phyloP scores from a whole-genome alignment of 768 basidiomycete species.

The Multifurca ochricompacta region DNA sequence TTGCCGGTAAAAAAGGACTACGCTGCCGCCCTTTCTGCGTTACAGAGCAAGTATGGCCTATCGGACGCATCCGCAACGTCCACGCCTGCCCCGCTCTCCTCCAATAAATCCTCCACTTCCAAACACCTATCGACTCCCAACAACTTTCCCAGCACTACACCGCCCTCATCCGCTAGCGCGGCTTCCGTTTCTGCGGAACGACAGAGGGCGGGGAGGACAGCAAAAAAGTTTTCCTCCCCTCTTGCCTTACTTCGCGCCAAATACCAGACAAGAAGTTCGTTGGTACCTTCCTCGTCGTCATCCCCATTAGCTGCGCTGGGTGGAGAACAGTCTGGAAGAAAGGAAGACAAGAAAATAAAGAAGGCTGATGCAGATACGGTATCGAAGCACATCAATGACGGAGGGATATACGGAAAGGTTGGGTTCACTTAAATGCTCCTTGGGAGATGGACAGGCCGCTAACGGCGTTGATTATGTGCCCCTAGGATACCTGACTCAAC shows the following conservation, averaged over 20 bases:
- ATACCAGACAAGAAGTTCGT: not conserved
- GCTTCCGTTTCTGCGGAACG: not conserved
- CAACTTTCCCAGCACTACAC: not conserved
- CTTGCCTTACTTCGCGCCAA: not conserved
- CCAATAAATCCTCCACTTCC: not conserved
- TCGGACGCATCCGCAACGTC: not conserved
- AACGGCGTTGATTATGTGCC: not conserved
- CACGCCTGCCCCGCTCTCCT: not conserved
- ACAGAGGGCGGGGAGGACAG: not conserved
- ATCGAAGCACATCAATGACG: not conserved
- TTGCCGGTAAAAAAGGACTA: constrained; percentile 3
- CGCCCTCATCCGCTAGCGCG: not conserved
- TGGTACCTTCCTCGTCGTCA: not conserved
- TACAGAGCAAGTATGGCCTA: constrained; percentile 6
- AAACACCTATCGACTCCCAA: not conserved
- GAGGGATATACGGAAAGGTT: not conserved
- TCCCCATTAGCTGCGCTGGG: not conserved
- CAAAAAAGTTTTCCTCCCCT: not conserved
- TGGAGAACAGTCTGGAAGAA: not conserved
- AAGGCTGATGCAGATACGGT: not conserved
- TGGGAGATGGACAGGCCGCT: not conserved
- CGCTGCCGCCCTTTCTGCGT: not conserved
- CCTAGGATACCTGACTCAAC: not conserved
- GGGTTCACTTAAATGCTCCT: not conserved
- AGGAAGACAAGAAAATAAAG: not conserved